Percentiles rank a stretch among this genome's conserved stretches.
Conservation (phyloP, 352 stramenopile species). For the Globisporangium abappressorium region DNA sequence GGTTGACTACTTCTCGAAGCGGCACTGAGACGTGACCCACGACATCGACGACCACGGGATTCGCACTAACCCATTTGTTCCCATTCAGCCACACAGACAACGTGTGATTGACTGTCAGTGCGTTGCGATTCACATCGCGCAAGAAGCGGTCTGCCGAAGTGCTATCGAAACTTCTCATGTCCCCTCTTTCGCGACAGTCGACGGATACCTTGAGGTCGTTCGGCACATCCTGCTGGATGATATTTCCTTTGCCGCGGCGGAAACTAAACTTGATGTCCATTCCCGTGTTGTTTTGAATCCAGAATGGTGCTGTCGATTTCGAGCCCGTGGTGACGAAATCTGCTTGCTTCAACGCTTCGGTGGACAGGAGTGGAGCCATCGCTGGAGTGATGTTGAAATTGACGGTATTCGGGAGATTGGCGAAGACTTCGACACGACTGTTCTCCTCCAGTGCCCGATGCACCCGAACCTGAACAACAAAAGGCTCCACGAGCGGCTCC, state of each 20-base stretch:
- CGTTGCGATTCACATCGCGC: conserved; percentile 62
- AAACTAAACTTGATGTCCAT: conserved; percentile 86
- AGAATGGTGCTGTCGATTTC: conserved; percentile 87
- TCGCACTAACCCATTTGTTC: conserved; percentile 86
- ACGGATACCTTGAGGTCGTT: conserved; percentile 74
- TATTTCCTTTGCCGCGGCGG: conserved; percentile 66
- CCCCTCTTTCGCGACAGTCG: conserved; percentile 81
- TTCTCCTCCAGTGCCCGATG: conserved; percentile 69
- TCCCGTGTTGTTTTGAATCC: conserved; percentile 86
- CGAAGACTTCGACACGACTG: conserved; percentile 73
- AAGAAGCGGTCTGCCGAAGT: conserved; percentile 75
- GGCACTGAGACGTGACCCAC: conserved; percentile 84
- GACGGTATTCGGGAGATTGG: conserved; percentile 79
- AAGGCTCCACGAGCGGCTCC: conserved; percentile 84
- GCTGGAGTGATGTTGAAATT: conserved; percentile 88
- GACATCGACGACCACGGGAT: conserved; percentile 85
- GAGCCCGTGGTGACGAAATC: conserved; percentile 86
- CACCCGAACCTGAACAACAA: conserved; percentile 73
- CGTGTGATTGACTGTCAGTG: conserved; percentile 83
- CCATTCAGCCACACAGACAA: conserved; percentile 84
- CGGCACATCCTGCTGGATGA: conserved; percentile 74
- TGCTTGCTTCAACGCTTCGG: conserved; percentile 72
- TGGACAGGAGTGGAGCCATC: conserved; percentile 82
- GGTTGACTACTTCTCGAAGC: conserved; percentile 47
- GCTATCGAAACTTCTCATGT: conserved; percentile 88